phyloP scores from a whole-genome alignment of 257 asterid genomes.

The Sherardia arvensis region DNA sequence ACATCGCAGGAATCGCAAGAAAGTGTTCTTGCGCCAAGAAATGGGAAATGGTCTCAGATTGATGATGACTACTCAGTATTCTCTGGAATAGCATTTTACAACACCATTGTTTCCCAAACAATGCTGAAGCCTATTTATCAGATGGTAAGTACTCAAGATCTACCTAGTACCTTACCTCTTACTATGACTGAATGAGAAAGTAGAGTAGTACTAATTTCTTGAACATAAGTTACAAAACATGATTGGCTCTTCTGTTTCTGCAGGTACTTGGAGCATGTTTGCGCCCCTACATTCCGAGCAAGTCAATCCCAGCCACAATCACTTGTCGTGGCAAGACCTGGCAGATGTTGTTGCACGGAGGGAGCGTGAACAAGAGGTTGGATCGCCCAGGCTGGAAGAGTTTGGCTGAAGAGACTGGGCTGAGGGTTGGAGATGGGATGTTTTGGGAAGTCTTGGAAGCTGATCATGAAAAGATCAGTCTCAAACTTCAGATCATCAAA shows the following conservation, averaged over 20 bases:
- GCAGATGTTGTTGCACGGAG: conserved; percentile 5
- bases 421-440: conserved; percentile 7
- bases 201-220: not conserved
- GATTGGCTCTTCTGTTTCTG: not conserved
- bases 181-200: not conserved
- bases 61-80: conserved; percentile 6
- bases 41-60: not conserved
- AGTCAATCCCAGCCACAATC: conserved; percentile 4
- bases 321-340: conserved; percentile 10
- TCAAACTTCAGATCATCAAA: conserved; percentile 12
- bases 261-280: conserved; percentile 2
- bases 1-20: not conserved
- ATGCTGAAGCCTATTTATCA: not conserved
- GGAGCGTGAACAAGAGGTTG: not conserved
- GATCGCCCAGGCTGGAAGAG: not conserved
- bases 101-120: not conserved
- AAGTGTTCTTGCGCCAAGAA: too few relatives aligned
- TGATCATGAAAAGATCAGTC: not conserved
- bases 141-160: conserved; percentile 4
- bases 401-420: conserved; percentile 1
- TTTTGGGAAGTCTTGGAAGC: conserved; percentile 11
- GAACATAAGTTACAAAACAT: not conserved
- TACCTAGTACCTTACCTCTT: not conserved
- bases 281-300: not conserved
- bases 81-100: not conserved